Conservation (phyloP, 768 basidiomycete species). For the Amanita subjunquillea region DNA sequence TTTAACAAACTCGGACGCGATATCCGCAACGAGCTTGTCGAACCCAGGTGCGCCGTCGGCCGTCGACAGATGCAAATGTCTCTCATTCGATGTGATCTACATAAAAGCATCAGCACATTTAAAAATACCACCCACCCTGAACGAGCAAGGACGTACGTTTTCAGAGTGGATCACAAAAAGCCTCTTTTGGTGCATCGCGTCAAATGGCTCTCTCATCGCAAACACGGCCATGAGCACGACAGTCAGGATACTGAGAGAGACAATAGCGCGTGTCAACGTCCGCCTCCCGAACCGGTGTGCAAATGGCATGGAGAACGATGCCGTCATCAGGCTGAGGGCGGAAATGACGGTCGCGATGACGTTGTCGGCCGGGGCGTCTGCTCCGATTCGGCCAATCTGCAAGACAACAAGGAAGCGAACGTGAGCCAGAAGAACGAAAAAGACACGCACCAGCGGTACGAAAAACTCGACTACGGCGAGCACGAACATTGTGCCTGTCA, state of each 20-base stretch:
- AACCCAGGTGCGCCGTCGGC: constrained; percentile 81
- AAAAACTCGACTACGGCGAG: constrained; percentile 73
- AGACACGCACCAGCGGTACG: constrained; percentile 62
- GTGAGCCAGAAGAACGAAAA: neutral
- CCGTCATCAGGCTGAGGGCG: constrained; percentile 38
- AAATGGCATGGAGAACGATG: constrained; percentile 62
- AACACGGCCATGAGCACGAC: constrained; percentile 51
- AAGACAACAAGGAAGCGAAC: too few species aligned
- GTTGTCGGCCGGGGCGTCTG: constrained; percentile 77
- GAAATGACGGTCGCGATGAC: constrained; percentile 77
- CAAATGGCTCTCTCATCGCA: constrained; percentile 54
- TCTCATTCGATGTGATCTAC: constrained; percentile 62
- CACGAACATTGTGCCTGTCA: constrained; percentile 47
- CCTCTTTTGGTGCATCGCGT: constrained; percentile 79
- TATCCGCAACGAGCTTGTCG: constrained; percentile 43
- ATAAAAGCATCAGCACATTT: too few species aligned
- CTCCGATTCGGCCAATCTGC: constrained; percentile 76
- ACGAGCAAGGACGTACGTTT: constrained; percentile 39
- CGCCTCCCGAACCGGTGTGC: constrained; percentile 54
- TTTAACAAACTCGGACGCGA: constrained; percentile 52
- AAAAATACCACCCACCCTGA: too few species aligned
- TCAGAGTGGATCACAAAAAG: constrained; percentile 78
- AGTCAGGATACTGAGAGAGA: constrained; percentile 36
- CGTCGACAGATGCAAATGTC: constrained; percentile 70
- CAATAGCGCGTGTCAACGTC: constrained; percentile 25